A percentile compares a stretch with the other conserved stretches of the same genome.
These are phyloP conservation scores for Aspergillus sparsus DNA, from an alignment of 495 filamentous ascomycete species.

Conservation along the genomic window DNA sequence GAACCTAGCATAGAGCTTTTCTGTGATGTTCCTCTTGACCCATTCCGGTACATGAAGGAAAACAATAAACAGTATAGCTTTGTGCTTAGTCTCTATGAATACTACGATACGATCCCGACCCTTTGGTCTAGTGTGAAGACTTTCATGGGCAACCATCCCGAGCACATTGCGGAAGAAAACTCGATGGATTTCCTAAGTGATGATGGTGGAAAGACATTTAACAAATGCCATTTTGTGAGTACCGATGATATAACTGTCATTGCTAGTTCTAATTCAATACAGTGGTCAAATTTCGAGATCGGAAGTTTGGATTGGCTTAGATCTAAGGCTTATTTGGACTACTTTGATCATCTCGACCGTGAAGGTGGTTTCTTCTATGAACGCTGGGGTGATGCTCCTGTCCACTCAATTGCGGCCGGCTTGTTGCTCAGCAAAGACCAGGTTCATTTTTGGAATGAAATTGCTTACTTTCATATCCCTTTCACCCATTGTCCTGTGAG, in stretches of 20 bases:
- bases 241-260: background rate
- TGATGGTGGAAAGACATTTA: slow-evolving; percentile 85
- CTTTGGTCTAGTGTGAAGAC: slow-evolving; percentile 92
- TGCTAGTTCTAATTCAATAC: slow-evolving; percentile 10
- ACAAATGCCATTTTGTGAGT: slow-evolving; percentile 94
- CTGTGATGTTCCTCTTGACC: slow-evolving; percentile 81
- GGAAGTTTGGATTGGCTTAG: slow-evolving; percentile 83
- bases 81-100: slow-evolving; percentile 88
- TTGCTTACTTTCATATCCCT: slow-evolving; percentile 97
- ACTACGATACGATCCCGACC: slow-evolving; percentile 91
- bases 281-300: slow-evolving; percentile 95
- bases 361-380: slow-evolving; percentile 94
- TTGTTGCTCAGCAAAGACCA: slow-evolving; percentile 86
- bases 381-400: slow-evolving; percentile 87
- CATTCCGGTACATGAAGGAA: slow-evolving; percentile 85
- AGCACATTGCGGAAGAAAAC: slow-evolving; percentile 83
- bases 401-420: slow-evolving; percentile 91
- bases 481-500: slow-evolving; percentile 96
- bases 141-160: slow-evolving; percentile 84
- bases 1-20: slow-evolving; percentile 86
- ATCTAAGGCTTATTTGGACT: slow-evolving; percentile 76
- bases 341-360: slow-evolving; percentile 73
- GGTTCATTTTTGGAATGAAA: slow-evolving; percentile 98
- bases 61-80: slow-evolving; percentile 91
- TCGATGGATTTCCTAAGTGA: slow-evolving; percentile 90